Percentiles rank a stretch among this genome's conserved stretches.
Conservation (phyloP, 129 eudicot species). For the Lactuca sativa region DNA sequence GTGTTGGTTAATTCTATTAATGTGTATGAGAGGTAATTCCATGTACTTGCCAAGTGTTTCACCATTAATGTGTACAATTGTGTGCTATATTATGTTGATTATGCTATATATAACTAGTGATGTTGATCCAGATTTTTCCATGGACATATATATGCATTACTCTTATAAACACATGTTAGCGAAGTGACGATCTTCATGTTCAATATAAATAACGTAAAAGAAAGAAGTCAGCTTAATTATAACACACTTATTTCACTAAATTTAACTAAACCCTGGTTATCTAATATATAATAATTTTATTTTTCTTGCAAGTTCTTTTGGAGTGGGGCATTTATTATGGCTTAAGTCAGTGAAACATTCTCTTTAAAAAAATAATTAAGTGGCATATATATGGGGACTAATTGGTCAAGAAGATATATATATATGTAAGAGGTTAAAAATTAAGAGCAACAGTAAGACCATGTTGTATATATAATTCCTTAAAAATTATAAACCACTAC, state of each 20-base stretch:
- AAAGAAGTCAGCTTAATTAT: conserved; percentile 16
- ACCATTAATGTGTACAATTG: conserved; percentile 32
- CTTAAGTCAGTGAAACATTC: conserved; percentile 7
- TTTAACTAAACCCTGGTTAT: too few relatives aligned
- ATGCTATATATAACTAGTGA: conserved; percentile 21
- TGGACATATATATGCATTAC: neutral
- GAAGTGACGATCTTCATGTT: conserved; percentile 9
- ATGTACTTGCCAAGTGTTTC: conserved; percentile 30
- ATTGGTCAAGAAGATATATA: neutral
- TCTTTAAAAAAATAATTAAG: neutral
- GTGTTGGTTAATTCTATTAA: conserved; percentile 35
- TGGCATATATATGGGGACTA: neutral
- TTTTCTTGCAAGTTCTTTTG: too few relatives aligned
- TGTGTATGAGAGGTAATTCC: conserved; percentile 21
- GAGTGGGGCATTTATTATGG: neutral
- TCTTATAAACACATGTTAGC: neutral
- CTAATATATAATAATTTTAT: too few relatives aligned
- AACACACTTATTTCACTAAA: too few relatives aligned
- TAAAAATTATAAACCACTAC: conserved; percentile 38
- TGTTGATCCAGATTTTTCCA: conserved; percentile 24
- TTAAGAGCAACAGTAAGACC: neutral
- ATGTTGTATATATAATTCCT: neutral
- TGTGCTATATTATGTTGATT: conserved; percentile 38
- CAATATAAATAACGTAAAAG: neutral
- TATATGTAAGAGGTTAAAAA: neutral